A percentile compares a stretch with the other conserved stretches of the same genome.
These are phyloP conservation scores for Epicoccum sorghinum DNA, from an alignment of 2,329 filamentous ascomycete genomes.

Conservation along the genomic window DNA sequence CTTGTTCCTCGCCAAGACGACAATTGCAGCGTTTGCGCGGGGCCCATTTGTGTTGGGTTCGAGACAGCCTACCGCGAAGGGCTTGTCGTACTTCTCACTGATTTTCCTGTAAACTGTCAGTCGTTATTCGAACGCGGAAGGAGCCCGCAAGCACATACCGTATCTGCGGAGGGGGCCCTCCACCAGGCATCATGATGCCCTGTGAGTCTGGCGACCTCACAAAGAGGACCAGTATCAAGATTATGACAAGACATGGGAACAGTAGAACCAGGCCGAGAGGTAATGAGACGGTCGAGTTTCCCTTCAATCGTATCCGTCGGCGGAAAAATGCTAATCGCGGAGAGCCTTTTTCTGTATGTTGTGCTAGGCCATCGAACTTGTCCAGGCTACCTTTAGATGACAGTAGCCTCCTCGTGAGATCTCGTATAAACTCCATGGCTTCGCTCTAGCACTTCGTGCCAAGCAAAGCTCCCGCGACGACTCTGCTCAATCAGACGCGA, in stretches of 20 bases:
- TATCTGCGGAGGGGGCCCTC: conserved; percentile 85
- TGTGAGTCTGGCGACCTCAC: conserved; percentile 84
- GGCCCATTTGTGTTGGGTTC: conserved; percentile 76
- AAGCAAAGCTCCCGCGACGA: conserved; percentile 15
- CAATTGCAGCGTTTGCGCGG: conserved; percentile 91
- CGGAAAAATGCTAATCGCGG: conserved; percentile 79
- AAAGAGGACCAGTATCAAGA: conserved; percentile 89
- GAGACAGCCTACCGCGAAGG: conserved; percentile 89
- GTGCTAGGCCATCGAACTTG: conserved; percentile 52
- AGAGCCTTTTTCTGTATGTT: conserved; percentile 50
- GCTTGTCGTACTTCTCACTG: conserved; percentile 95
- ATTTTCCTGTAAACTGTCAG: conserved; percentile 72
- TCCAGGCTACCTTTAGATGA: conserved; percentile 50
- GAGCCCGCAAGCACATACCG: conserved; percentile 63
- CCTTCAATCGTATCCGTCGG: conserved; percentile 83
- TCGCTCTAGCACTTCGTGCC: conserved; percentile 13
- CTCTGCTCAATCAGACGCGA: conserved; percentile 23
- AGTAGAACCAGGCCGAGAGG: conserved; percentile 90
- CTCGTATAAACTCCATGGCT: conserved; percentile 29
- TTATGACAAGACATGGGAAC: conserved; percentile 88
- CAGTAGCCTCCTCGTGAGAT: conserved; percentile 54
- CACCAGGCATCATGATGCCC: conserved; percentile 81
- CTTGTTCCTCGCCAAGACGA: conserved; percentile 94
- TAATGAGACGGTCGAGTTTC: conserved; percentile 90
- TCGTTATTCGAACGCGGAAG: not conserved